Conservation (phyloP, 176 grass and related monocot species). For the Rhynchospora tenuis region DNA sequence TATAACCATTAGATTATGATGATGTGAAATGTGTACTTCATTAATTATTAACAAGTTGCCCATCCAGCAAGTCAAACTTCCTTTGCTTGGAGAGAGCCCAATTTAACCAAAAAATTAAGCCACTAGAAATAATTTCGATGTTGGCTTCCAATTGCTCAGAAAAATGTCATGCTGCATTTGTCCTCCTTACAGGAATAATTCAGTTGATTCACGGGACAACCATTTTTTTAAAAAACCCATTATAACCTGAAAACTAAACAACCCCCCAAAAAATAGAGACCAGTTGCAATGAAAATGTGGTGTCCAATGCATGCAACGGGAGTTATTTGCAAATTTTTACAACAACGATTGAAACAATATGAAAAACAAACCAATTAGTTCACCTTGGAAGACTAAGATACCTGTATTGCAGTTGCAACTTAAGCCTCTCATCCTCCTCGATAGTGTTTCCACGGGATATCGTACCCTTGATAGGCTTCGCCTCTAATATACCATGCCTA, state of each 20-base stretch:
- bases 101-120: background rate
- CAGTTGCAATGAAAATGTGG: background rate
- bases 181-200: background rate
- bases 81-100: background rate
- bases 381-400: conserved; percentile 1
- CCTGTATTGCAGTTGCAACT: conserved; percentile 92
- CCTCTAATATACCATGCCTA: conserved; percentile 54
- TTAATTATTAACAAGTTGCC: background rate
- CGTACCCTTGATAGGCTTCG: conserved; percentile 98
- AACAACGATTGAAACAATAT: conserved; percentile 19
- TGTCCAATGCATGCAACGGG: background rate
- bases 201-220: background rate
- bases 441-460: conserved; percentile 78
- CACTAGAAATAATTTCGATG: background rate
- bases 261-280: background rate
- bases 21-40: background rate
- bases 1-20: background rate
- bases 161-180: background rate
- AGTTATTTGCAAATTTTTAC: background rate
- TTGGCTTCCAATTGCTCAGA: background rate
- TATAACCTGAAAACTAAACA: background rate
- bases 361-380: background rate
- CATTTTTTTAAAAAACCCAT: background rate
- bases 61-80: background rate
- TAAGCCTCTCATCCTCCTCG: conserved; percentile 74